Evolutionary conservation across 2,329 filamentous ascomycete genomes (phyloP).

Genomic region (Zymoseptoria pseudotritici): DNA sequence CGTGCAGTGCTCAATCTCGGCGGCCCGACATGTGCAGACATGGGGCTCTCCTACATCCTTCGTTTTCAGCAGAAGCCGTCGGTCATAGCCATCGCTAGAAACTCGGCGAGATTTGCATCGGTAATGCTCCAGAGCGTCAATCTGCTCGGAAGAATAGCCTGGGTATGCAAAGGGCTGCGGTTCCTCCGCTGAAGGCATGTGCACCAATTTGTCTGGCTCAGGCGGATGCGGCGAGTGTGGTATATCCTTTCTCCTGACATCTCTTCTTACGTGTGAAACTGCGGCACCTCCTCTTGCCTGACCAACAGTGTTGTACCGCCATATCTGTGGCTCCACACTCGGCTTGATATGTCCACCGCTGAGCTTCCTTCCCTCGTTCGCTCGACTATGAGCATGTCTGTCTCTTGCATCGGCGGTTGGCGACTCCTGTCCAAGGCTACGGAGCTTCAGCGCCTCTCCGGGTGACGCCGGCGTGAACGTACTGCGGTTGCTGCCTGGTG

Average conservation of each 20-base stretch:
- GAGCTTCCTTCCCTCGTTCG: constrained; percentile 23
- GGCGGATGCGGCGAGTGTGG: background rate
- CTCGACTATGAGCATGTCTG: constrained; percentile 15
- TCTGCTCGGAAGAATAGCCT: constrained; percentile 24
- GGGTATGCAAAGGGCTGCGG: constrained; percentile 28
- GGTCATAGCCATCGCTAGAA: constrained; percentile 23
- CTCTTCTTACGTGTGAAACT: background rate
- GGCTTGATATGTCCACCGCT: constrained; percentile 7
- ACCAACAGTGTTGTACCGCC: background rate
- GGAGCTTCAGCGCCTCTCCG: constrained; percentile 24
- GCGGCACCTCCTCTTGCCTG: background rate
- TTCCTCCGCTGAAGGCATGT: constrained; percentile 30
- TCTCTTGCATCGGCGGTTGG: constrained; percentile 12
- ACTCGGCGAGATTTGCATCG: constrained; percentile 21
- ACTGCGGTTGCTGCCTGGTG: constrained; percentile 7
- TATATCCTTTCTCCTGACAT: background rate
- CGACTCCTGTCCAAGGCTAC: constrained; percentile 9
- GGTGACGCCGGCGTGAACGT: constrained; percentile 21
- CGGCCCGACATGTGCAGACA: background rate
- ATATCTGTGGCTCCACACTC: constrained; percentile 8
- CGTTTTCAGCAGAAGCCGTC: constrained; percentile 6
- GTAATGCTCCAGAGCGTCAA: constrained; percentile 27
- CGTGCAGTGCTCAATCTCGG: background rate
- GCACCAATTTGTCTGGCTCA: constrained; percentile 26
- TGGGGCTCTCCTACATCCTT: background rate